Evolutionary conservation across 1,139 yeast species (phyloP), one percentile per base, ranked within the genome.

Genomic region (Kodamaea arcana): DNA sequence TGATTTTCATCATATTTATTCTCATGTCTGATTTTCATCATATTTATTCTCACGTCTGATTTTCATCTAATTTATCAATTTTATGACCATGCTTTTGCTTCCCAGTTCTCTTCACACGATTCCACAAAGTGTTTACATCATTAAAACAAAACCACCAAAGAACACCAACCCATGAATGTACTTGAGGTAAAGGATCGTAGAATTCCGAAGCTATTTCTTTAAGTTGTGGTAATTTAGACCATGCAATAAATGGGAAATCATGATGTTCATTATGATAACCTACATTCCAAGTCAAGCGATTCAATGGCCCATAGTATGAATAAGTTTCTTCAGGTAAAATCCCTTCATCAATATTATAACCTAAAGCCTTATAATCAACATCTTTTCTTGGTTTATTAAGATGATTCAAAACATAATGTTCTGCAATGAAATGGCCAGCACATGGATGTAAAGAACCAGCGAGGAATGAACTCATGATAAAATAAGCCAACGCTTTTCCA

Each of bases 231-330:
- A 88, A 66, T 43, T 80, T 78, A 1, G 94, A 74, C 97, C 97
- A 88, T 0, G 97, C 92, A 47, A 88, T 75, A 55, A 79, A 88
- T 1, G 97, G 97, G 68, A 88, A 88, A 60, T 88, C 97, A 52
- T 88, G 97, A 58, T 88, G 97, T 59, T 88, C 97, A 52, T 84
- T 87, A 57, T 88, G 97, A 56, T 86, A 80, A 2, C 97, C 97
- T 8, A 87, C 96, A 50, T 88, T 88, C 90, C 95, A 88, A 1
- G 94, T 86, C 40, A 88, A 62, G 22, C 67, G 43, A 52, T 88
- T 88, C 48, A 88, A 69, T 14, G 78, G 63, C 0, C 97, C 97
- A 50, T 88, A 88, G 62, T 88, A 88, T 9, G 94, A 83, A 54
- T 82, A 88, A 0, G 97, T 88, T 54, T 88, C 97, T 16, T 72